Base-by-base conservation (phyloP, 2,329 filamentous ascomycete genomes). In the Ceratocystis smalleyi region DNA sequence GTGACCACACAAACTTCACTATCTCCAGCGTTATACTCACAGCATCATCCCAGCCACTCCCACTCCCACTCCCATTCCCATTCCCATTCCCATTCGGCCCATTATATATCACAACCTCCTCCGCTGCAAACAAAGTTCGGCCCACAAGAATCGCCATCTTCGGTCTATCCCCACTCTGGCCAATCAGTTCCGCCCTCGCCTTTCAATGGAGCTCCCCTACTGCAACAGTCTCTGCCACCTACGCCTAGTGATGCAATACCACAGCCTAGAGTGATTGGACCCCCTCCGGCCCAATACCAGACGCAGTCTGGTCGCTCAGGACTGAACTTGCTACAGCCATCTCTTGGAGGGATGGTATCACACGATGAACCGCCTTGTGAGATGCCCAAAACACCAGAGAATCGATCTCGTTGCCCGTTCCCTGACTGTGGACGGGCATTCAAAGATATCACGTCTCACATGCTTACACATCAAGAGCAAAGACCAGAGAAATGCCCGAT, bases 401-500 rank as follows among this genome's bases (percentile, higher is more conserved):
- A 77, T 65, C 75, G 77, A 45, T 78, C 76, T 62, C 75, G 78
- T 51, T 83, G 81, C 68, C 80, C 81, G 24, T 78, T 81, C 65
- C 79, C 81, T 1, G 80, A 83, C 55, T 84, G 81, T 67, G 81
- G 81, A 12, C 79, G 80, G 45, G 76, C 81, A 5, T 83, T 83
- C 73, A 83, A 85, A 69, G 83, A 86, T 68, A 74, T 86, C 15
- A 79, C 94, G 70, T 91, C 94, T 4, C 94, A 99, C 73, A 95
- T 96, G 88, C 83, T 97, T 69, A 99, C 94, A 0, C 94, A 99
- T 73, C 89, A 95, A 75, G 87, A 87, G 67, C 91, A 96, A 75
- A 82, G 94, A 35, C 94, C 94, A 0, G 92, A 97, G 72, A 97
- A 97, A 74, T 99, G 94, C 73, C 92, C 92, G 0, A 96, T 97